phyloP scores from a whole-genome alignment of 169 alveolate genomes.

The Plasmodium reichenowi region DNA sequence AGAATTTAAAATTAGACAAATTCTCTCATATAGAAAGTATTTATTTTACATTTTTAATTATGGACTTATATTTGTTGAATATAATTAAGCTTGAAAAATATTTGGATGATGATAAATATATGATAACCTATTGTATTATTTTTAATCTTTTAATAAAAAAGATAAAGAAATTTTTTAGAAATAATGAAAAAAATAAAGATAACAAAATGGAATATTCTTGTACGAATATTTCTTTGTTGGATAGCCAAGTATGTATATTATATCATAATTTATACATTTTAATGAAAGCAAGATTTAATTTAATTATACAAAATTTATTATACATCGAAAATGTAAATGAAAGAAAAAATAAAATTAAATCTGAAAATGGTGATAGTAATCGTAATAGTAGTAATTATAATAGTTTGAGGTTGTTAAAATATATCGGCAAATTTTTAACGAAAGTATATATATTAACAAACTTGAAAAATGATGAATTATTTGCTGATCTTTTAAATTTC shows the following conservation, averaged over 20 bases:
- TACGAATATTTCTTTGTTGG: neutral
- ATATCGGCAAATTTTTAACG: constrained; percentile 4
- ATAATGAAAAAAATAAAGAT: neutral
- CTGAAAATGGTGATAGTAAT: constrained; percentile 5
- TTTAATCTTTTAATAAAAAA: constrained; percentile 22
- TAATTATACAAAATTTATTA: constrained; percentile 24
- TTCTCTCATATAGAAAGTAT: constrained; percentile 26
- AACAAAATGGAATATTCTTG: neutral
- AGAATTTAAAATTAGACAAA: constrained; percentile 1
- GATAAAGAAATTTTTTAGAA: constrained; percentile 6
- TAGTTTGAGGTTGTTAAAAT: constrained; percentile 7
- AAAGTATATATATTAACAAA: constrained; percentile 25
- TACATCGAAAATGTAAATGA: constrained; percentile 1
- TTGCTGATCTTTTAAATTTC: neutral
- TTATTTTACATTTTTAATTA: constrained; percentile 20
- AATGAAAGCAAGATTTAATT: constrained; percentile 15
- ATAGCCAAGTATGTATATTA: neutral
- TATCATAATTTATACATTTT: constrained; percentile 7
- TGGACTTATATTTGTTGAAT: constrained; percentile 37
- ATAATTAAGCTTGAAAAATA: constrained; percentile 14
- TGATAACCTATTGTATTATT: constrained; percentile 25
- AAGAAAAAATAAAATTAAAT: neutral
- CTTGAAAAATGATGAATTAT: neutral
- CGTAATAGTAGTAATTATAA: neutral
- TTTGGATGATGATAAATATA: constrained; percentile 10